Conservation (phyloP, 1,284 basidiomycete species). For the Ceratobasidium sp. region DNA sequence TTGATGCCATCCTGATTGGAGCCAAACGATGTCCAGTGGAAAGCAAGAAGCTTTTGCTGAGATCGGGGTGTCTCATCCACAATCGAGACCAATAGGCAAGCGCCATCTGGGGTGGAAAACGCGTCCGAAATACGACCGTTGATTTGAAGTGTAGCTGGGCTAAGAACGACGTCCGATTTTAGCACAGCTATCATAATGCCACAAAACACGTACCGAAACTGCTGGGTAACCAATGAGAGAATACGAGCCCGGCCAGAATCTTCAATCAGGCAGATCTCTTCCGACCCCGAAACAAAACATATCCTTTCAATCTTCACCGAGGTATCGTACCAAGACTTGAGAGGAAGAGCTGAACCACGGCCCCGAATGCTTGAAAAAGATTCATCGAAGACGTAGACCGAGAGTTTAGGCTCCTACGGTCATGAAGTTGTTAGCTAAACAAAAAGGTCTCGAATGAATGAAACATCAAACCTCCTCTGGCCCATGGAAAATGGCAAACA, state of each 20-base stretch:
- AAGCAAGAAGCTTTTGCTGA: slow-evolving; percentile 56
- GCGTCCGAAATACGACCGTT: not conserved
- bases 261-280: slow-evolving; percentile 46
- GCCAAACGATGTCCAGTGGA: slow-evolving; percentile 71
- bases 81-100: slow-evolving; percentile 24
- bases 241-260: slow-evolving; percentile 39
- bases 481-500: slow-evolving; percentile 6
- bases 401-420: slow-evolving; percentile 3
- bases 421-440: not conserved
- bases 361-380: not conserved
- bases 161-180: not conserved
- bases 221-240: slow-evolving; percentile 31
- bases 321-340: slow-evolving; percentile 31
- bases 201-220: slow-evolving; percentile 32
- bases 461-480: not conserved
- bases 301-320: slow-evolving; percentile 15
- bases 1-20: slow-evolving; percentile 61
- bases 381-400: slow-evolving; percentile 31
- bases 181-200: not conserved
- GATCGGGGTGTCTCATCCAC: not conserved
- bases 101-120: slow-evolving; percentile 34
- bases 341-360: slow-evolving; percentile 13
- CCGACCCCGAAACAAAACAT: slow-evolving; percentile 41
- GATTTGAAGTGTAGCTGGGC: not conserved
- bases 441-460: not conserved